Percentiles rank a stretch among this genome's conserved stretches.
Evolutionary conservation across 441 rosid species (phyloP).

Genomic region (Omphalea diandra): DNA sequence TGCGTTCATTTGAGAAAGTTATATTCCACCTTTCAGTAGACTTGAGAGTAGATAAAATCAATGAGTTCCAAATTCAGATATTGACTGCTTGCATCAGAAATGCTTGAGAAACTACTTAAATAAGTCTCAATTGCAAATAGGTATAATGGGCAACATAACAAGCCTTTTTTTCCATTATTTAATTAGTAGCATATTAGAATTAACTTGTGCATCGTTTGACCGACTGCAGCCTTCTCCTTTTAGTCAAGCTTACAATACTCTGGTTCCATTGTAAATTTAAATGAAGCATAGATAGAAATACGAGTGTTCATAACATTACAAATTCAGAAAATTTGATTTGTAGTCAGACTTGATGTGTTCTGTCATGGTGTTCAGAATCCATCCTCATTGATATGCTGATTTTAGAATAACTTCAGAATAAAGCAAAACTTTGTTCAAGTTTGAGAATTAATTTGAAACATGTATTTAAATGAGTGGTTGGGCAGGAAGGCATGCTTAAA

Average conservation of each 20-base stretch:
- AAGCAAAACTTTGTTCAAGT: neutral
- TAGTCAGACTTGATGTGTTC: neutral
- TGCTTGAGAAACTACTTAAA: neutral
- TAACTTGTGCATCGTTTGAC: neutral
- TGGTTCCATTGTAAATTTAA: neutral
- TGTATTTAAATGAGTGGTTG: neutral
- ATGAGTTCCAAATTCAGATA: no score
- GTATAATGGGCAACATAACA: neutral
- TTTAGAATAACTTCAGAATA: neutral
- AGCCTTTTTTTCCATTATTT: neutral
- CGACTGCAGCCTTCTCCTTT: neutral
- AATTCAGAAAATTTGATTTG: neutral
- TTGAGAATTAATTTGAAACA: neutral
- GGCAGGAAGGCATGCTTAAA: slow-evolving; percentile 2
- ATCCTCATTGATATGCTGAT: neutral
- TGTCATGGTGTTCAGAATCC: neutral
- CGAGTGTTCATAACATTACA: neutral
- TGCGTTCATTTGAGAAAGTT: no score
- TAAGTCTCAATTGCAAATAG: neutral
- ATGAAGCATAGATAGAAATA: neutral
- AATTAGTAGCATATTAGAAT: neutral
- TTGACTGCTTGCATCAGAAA: no score
- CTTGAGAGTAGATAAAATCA: no score
- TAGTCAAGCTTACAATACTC: neutral
- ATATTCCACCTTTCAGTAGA: no score